Base-by-base conservation (phyloP, 192 early-diverging fungal genomes). In the Podochytrium sp. region DNA sequence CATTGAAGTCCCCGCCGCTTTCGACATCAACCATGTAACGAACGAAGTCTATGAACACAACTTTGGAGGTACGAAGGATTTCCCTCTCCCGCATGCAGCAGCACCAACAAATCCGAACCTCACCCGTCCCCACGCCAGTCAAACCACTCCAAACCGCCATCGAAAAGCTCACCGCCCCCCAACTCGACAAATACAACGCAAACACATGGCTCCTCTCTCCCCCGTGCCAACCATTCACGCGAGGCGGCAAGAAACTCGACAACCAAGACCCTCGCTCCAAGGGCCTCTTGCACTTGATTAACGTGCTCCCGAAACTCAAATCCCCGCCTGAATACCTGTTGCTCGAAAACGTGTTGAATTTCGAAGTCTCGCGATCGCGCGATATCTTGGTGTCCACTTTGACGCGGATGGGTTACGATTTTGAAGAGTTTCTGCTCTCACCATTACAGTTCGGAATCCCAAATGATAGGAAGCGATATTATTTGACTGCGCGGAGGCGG, bases 1-100 rank as follows among this genome's bases (percentile, higher is more conserved):
- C 40, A 57, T 71, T 10, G 60, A 88, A 25, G 90, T 99, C 47
- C 75, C 92, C 0, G 90, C 89, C n/a, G 91, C 95, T 1, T 99
- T 97, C 77, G 97, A 99, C 81, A 93, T 99, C 63, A 99, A 98
- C 79, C 86, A 85, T 3, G 90, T 92, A 29, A 94, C 95, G 32
- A 98, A 99, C 83, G 27, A 23, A 14, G 75, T 79, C 74, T 88
- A 88, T 65, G 16, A 2, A 1, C 71, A 69, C 59, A 86, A 83
- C 74, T 88, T 88, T 70, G 75, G 78, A 0, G 25, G 69, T 20
- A 42, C 63, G 5, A n/a, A n/a, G n/a, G n/a, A n/a, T n/a, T n/a
- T n/a, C n/a, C n/a, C n/a, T n/a, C n/a, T n/a, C n/a, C n/a, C n/a
- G n/a, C n/a, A n/a, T n/a, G n/a, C n/a, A n/a, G n/a, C n/a, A n/a